Evolutionary conservation across 495 filamentous ascomycete species (phyloP), one percentile per base, ranked within the genome.

Genomic region (Podospora appendiculata): DNA sequence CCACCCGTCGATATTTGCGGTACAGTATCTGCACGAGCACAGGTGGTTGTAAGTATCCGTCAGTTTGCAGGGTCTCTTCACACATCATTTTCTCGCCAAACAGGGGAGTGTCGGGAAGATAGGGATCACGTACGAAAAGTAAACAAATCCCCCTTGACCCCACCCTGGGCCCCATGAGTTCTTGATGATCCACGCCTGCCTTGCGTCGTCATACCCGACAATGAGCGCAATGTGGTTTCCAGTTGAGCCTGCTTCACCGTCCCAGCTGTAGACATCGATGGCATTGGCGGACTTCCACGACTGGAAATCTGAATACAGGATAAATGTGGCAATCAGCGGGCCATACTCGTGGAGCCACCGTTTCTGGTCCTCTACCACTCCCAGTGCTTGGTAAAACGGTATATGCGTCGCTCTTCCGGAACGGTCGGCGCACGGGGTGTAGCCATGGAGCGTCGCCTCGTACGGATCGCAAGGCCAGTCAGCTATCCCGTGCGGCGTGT

Each of bases 401-500:
- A 58, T 55, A 13, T 42, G 36, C 33, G 58, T 58, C n/a, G 58
- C 25, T 32, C 58, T 40, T 6, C 58, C 58, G 0, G 41, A 16
- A 14, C 58, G 40, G 32, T 61, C 58, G 4, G 1, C 16, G 42
- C 58, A 60, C 6, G 41, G 45, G 19, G 17, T 45, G 42, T 53
- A 50, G 7, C n/a, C 17, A 34, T 51, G 51, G 5, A 3, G 9
- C 3, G 45, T 55, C 33, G 44, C 52, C 45, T 54, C 41, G 42
- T 61, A 61, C 9, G 58, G 58, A 18, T 55, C 52, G 14, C 58
- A 61, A 13, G 54, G 14, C 58, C 55, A 58, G 17, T 61, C 58
- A 0, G 58, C 55, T 2, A 61, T 45, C 3, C 58, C 58, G 0
- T 25, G 45, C 2, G 32, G 41, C 3, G 10, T 3, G 3, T 6